Evolutionary conservation across 2,329 filamentous ascomycete species (phyloP).

Genomic region (Verticillium isaacii): DNA sequence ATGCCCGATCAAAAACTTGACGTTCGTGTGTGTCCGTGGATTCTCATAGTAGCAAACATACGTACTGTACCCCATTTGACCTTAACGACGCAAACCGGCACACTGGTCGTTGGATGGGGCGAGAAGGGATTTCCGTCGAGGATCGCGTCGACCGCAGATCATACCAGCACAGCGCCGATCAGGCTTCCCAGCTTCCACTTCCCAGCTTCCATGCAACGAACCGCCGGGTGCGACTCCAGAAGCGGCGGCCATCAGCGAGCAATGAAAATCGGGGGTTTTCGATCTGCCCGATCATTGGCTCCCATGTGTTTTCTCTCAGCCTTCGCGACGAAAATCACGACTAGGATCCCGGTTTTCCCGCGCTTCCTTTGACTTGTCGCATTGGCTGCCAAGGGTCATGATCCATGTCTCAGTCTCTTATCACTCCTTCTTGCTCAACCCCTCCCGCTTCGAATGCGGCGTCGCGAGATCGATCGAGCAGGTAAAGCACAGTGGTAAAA

Average conservation of each 20-base stretch:
- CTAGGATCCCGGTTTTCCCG: not conserved
- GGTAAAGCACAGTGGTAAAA: not conserved
- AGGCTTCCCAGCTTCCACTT: not conserved
- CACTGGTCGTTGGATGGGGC: not conserved
- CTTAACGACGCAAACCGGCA: not conserved
- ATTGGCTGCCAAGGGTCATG: not conserved
- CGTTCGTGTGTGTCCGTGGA: no score
- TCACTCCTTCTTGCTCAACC: not conserved
- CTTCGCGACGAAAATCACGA: not conserved
- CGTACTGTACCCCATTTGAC: no score
- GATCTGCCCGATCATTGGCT: not conserved
- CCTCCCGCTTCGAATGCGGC: not conserved
- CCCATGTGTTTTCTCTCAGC: not conserved
- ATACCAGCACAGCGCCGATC: not conserved
- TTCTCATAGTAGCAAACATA: no score
- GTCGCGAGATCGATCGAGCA: not conserved
- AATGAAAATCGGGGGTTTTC: not conserved
- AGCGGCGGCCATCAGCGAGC: not conserved
- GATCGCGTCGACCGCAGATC: not conserved
- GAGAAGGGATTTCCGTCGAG: not conserved
- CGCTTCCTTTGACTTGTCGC: not conserved
- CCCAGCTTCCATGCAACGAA: not conserved
- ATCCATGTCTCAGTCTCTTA: not conserved
- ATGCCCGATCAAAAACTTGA: no score
- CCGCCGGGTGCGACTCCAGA: not conserved